phyloP scores from a whole-genome alignment of 1,139 yeast genomes.

The Yamadazyma taylorii region DNA sequence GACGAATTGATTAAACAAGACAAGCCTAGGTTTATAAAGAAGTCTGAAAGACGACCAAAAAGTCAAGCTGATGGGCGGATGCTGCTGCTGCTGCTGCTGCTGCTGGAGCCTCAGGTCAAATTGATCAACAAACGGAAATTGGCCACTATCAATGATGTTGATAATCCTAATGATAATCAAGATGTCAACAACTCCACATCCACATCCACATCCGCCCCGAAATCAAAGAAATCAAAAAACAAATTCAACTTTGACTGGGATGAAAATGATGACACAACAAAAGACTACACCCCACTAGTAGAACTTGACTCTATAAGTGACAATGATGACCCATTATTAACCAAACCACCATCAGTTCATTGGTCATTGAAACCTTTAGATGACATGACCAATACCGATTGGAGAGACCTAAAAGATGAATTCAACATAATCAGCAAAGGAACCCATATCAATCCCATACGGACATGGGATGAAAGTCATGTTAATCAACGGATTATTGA shows the following conservation, averaged over 20 bases:
- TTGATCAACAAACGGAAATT: not conserved
- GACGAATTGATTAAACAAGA: conserved; percentile 11
- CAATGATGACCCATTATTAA: conserved; percentile 5
- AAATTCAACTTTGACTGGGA: conserved; percentile 74
- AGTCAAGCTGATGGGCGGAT: conserved; percentile 1
- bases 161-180: too few species aligned
- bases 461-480: conserved; percentile 68
- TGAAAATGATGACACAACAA: conserved; percentile 62
- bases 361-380: conserved; percentile 70
- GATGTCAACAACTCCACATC: too few species aligned
- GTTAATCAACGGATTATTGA: conserved; percentile 47
- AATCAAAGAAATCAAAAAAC: conserved; percentile 8
- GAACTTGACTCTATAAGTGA: conserved; percentile 17
- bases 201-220: too few species aligned
- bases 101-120: too few species aligned
- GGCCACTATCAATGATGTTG: too few species aligned
- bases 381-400: conserved; percentile 78
- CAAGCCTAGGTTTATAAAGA: conserved; percentile 15
- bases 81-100: too few species aligned
- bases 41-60: conserved; percentile 6
- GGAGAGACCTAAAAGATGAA: conserved; percentile 87
- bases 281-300: conserved; percentile 44
- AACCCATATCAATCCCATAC: conserved; percentile 54
- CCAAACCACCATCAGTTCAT: conserved; percentile 37
- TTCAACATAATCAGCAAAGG: conserved; percentile 66